phyloP scores from a whole-genome alignment of 1,284 basidiomycete genomes.

The Naganishia albida region DNA sequence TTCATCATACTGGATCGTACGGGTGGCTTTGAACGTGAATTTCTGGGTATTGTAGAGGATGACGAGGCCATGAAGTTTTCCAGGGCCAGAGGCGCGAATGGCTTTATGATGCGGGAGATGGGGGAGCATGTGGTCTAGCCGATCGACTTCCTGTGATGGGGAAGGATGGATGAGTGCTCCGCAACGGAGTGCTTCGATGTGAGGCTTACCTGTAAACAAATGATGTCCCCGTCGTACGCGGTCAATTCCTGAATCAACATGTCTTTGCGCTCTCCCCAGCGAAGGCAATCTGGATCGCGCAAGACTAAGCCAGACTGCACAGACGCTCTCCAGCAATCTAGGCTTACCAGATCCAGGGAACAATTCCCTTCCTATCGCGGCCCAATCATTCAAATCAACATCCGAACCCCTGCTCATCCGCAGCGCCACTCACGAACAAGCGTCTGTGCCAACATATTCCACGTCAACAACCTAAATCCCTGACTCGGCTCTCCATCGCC shows the following conservation, averaged over 20 bases:
- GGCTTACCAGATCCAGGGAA: slow-evolving; percentile 64
- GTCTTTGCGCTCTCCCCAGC: slow-evolving; percentile 67
- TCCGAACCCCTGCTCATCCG: not conserved
- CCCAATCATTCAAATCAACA: not conserved
- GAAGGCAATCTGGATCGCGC: slow-evolving; percentile 68
- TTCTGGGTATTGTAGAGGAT: slow-evolving; percentile 65
- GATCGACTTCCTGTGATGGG: slow-evolving; percentile 53
- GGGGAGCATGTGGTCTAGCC: slow-evolving; percentile 67
- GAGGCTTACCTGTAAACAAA: slow-evolving; percentile 74
- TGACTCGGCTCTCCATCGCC: slow-evolving; percentile 67
- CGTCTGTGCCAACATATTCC: slow-evolving; percentile 60
- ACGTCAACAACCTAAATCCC: slow-evolving; percentile 60
- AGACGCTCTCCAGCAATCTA: not conserved
- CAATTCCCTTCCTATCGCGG: slow-evolving; percentile 68
- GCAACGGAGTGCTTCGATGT: slow-evolving; percentile 3
- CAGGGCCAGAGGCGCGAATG: slow-evolving; percentile 65
- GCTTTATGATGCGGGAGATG: slow-evolving; percentile 58
- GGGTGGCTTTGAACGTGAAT: slow-evolving; percentile 59
- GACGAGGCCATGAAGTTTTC: slow-evolving; percentile 79
- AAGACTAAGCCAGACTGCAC: slow-evolving; percentile 18
- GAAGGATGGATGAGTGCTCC: not conserved
- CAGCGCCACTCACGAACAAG: slow-evolving; percentile 48
- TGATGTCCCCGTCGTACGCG: slow-evolving; percentile 66
- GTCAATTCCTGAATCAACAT: slow-evolving; percentile 75
- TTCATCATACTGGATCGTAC: slow-evolving; percentile 65